Evolutionary conservation across 768 basidiomycete species (phyloP).

Genomic region (Tephrocybe sp.): DNA sequence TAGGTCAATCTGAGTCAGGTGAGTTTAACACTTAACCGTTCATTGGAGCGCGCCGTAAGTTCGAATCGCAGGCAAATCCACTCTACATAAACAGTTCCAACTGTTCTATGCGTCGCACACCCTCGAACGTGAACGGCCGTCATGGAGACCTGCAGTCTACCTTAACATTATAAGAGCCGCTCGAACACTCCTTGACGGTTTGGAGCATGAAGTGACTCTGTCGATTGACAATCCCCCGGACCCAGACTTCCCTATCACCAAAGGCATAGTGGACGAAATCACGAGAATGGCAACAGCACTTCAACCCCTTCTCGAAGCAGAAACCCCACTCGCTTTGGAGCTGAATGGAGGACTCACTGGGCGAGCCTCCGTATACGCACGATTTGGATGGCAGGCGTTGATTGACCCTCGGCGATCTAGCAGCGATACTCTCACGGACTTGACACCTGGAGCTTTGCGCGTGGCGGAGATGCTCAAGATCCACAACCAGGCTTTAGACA

Average conservation of each 20-base stretch:
- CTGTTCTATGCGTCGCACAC: slow-evolving; percentile 17
- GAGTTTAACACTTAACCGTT: background rate
- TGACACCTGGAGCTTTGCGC: slow-evolving; percentile 4
- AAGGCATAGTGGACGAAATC: slow-evolving; percentile 11
- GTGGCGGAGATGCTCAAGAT: slow-evolving; percentile 52
- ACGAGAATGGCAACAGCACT: slow-evolving; percentile 3
- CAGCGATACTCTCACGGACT: slow-evolving; percentile 8
- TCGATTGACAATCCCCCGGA: slow-evolving; percentile 14
- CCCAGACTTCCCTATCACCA: slow-evolving; percentile 11
- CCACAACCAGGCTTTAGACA: slow-evolving; percentile 50
- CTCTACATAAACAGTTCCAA: slow-evolving; percentile 20
- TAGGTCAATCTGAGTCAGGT: slow-evolving; percentile 20
- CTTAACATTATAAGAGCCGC: slow-evolving; percentile 17
- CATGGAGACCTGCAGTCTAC: slow-evolving; percentile 17
- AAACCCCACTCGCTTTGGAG: slow-evolving; percentile 7
- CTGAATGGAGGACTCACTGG: slow-evolving; percentile 18
- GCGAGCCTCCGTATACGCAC: slow-evolving; percentile 13
- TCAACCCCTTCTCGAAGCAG: slow-evolving; percentile 13
- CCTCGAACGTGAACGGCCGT: slow-evolving; percentile 17
- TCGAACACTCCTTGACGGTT: slow-evolving; percentile 13
- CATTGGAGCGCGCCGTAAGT: background rate
- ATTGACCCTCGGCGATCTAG: slow-evolving; percentile 11
- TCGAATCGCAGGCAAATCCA: slow-evolving; percentile 16
- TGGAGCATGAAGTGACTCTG: slow-evolving; percentile 8
- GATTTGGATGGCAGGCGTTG: slow-evolving; percentile 16